Conservation (phyloP, 345 rosid species). For the Noccaea bulbosa region DNA sequence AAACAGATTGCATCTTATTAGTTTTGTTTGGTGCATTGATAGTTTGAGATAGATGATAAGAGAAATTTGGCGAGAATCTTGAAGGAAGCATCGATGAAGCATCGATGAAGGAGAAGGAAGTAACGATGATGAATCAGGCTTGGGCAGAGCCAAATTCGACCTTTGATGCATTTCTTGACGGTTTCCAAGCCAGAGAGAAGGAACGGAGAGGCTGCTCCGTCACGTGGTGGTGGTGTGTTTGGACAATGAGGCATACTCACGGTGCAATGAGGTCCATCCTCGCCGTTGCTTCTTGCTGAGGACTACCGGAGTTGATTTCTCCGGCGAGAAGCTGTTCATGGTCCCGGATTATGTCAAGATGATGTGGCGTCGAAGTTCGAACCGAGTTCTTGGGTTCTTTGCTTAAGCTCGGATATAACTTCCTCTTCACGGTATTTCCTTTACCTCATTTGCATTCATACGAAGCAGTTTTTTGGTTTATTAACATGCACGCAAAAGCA, state of each 20-base stretch:
- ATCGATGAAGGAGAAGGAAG: conserved; percentile 39
- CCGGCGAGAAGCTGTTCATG: conserved; percentile 50
- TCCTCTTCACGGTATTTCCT: conserved; percentile 57
- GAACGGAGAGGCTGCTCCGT: conserved; percentile 22
- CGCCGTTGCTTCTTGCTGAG: conserved; percentile 45
- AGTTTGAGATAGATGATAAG: not conserved
- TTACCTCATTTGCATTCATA: not conserved
- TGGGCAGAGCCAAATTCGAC: too few species aligned
- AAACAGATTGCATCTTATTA: too few species aligned
- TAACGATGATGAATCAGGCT: conserved; percentile 58
- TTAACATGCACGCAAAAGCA: too few species aligned
- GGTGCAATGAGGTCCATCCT: conserved; percentile 48
- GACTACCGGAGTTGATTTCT: conserved; percentile 40
- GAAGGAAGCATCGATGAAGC: not conserved
- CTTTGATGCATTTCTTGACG: conserved; percentile 54
- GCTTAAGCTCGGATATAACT: conserved; percentile 57
- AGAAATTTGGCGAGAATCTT: conserved; percentile 22
- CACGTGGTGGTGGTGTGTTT: conserved; percentile 53
- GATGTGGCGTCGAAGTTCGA: conserved; percentile 41
- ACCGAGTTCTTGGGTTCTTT: conserved; percentile 35
- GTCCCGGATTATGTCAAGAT: conserved; percentile 48
- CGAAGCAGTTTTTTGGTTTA: too few species aligned
- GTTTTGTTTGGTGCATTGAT: not conserved
- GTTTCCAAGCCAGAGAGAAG: conserved; percentile 40
- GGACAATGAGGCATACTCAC: conserved; percentile 51